Evolutionary conservation across 768 basidiomycete genomes (phyloP), one percentile per base, ranked within the genome.

Genomic region (Boletus rubropictus): DNA sequence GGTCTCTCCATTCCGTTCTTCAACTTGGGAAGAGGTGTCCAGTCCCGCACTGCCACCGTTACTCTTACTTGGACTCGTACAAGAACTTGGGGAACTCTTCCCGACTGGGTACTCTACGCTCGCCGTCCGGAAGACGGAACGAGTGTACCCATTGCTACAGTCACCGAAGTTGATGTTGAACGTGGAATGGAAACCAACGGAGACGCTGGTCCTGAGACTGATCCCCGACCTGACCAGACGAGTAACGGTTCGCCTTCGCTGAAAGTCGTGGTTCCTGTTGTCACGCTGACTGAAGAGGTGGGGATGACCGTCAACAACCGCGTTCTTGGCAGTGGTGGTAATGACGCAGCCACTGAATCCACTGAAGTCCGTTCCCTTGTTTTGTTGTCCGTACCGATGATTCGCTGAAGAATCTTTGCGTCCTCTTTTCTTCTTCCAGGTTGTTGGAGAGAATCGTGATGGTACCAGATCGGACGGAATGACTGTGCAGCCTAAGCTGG

Each of bases 1-100:
- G 83, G 83, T 18, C 66, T 86, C 12, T 84, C 83, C 9, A 85
- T 86, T 39, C 82, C 82, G 3, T 79, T 80, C 64, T 83, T 85
- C 65, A 77, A 71, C 33, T 57, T 79, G 17, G 74, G 81, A 10
- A 70, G 72, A 39, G 74, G 57, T 9, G 63, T 74, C 20, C 68
- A 71, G 39, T 72, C 75, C 11, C 72, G 71, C 10, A 78, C 76
- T 0, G 55, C 74, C 4, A 76, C 77, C 8, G 50, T 80, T 11
- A 68, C 74, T 7, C 58, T 59, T 11, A 76, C 77, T 1, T 67
- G 71, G 58, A 75, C 72, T 2, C 61, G 58, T 29, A 67, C 66
- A 9, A 58, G 62, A 29, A 59, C 64, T 14, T 66, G 58, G 10
- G 38, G 51, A 25, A 25, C 25, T 11, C 5, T 51, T 39, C 75